Percentiles rank a stretch among this genome's conserved stretches.
Evolutionary conservation across 768 basidiomycete species (phyloP).

Genomic region (Lenzites betulinus): DNA sequence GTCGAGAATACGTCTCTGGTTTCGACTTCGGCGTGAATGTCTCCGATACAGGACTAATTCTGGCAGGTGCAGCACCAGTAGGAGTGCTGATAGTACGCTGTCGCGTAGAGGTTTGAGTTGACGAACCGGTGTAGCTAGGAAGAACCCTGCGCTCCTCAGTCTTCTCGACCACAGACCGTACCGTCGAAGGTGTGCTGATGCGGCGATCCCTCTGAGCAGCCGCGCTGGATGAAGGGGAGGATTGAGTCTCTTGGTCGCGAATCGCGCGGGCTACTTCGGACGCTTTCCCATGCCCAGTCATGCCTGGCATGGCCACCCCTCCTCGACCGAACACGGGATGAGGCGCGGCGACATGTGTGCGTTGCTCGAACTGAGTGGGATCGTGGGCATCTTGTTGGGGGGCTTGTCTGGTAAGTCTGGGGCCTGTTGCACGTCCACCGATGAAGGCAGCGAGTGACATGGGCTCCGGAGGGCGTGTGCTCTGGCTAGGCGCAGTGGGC

Average conservation of each 20-base stretch:
- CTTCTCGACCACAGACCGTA: conserved; percentile 40
- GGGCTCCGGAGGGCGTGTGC: conserved; percentile 37
- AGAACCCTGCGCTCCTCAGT: conserved; percentile 37
- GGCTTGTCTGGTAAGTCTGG: conserved; percentile 69
- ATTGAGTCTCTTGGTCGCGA: conserved; percentile 11
- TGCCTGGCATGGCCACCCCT: conserved; percentile 76
- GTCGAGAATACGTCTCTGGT: conserved; percentile 5
- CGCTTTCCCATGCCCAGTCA: conserved; percentile 39
- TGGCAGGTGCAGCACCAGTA: conserved; percentile 17
- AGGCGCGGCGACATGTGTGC: conserved; percentile 45
- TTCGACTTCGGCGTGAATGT: conserved; percentile 9
- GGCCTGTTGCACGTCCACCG: conserved; percentile 75
- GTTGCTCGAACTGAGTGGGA: conserved; percentile 68
- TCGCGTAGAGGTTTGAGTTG: conserved; percentile 28
- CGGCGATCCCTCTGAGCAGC: conserved; percentile 29
- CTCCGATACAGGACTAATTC: neutral
- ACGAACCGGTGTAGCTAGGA: conserved; percentile 35
- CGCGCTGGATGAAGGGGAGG: neutral
- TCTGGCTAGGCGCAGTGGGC: neutral
- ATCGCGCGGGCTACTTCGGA: conserved; percentile 16
- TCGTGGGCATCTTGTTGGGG: conserved; percentile 70
- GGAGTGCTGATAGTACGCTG: conserved; percentile 57
- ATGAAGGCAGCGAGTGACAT: conserved; percentile 83
- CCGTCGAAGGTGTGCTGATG: conserved; percentile 38
- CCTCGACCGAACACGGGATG: conserved; percentile 80